These are phyloP conservation scores for Pseudozyma flocculosa DNA, from an alignment of 1,284 basidiomycete genomes.

Conservation along the genomic window DNA sequence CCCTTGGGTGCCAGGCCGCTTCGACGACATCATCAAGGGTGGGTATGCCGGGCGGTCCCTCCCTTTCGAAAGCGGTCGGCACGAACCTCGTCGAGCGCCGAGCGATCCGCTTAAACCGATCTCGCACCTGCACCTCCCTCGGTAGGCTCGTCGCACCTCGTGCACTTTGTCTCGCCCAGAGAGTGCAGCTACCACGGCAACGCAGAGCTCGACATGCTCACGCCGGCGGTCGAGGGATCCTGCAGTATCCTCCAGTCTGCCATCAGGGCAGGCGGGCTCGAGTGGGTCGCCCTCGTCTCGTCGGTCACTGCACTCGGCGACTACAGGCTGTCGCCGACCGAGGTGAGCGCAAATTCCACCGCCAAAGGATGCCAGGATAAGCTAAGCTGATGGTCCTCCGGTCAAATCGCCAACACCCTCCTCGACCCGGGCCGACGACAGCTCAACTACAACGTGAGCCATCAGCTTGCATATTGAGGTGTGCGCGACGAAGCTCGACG, in stretches of 20 bases:
- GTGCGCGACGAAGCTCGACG: too few species aligned
- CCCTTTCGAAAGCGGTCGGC: too few species aligned
- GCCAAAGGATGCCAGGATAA: too few species aligned
- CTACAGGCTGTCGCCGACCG: neutral
- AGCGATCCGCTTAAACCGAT: too few species aligned
- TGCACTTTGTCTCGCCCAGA: neutral
- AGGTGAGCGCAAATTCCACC: too few species aligned
- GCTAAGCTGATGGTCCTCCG: too few species aligned
- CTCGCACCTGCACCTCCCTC: too few species aligned
- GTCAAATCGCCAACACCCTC: too few species aligned
- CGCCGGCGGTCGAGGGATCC: neutral
- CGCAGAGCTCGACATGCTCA: neutral
- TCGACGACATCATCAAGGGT: neutral
- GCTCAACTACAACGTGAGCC: neutral
- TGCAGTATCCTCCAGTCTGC: neutral
- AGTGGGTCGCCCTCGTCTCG: conserved; percentile 2
- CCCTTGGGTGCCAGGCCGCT: neutral
- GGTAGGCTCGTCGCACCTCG: neutral
- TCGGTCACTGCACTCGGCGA: neutral
- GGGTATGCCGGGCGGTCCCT: too few species aligned
- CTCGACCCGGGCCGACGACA: too few species aligned
- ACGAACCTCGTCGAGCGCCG: too few species aligned
- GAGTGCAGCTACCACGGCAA: neutral
- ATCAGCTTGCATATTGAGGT: too few species aligned
- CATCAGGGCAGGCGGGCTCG: neutral